Percentiles rank a stretch among this genome's conserved stretches.
phyloP scores from a whole-genome alignment of 192 early-diverging fungal genomes.

The Linnemannia zychae region DNA sequence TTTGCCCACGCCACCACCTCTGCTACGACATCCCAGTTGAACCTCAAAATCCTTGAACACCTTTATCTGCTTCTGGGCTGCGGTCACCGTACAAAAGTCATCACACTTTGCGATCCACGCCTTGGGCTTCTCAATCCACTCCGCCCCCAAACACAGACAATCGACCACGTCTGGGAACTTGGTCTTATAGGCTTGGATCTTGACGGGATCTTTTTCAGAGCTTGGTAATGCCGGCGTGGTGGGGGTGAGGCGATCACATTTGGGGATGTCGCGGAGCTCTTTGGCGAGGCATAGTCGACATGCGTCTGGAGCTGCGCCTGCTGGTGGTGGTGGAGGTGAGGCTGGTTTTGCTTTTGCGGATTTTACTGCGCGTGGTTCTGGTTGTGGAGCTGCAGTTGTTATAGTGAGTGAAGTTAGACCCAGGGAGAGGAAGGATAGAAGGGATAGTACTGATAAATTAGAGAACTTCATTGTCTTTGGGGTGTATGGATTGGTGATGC shows the following conservation, averaged over 20 bases:
- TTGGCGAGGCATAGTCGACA: neutral
- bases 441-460: too few relatives aligned
- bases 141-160: neutral
- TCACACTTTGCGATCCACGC: neutral
- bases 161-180: neutral
- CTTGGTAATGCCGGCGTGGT: neutral
- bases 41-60: neutral
- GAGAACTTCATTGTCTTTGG: too few relatives aligned
- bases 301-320: neutral
- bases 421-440: too few relatives aligned
- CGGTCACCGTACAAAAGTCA: neutral
- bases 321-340: neutral
- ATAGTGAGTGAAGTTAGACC: too few relatives aligned
- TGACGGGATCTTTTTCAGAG: neutral
- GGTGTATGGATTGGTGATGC: too few relatives aligned
- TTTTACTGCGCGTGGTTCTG: neutral
- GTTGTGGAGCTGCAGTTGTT: too few relatives aligned
- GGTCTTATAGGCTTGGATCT: slow-evolving; percentile 11
- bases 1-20: neutral
- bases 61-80: neutral
- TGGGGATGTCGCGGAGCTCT: neutral
- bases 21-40: neutral
- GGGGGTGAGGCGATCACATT: neutral
- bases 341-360: neutral
- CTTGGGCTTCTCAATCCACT: neutral